These are phyloP conservation scores for Cyberlindnera meyerae DNA, from an alignment of 805 yeast genomes.

Conservation along the genomic window DNA sequence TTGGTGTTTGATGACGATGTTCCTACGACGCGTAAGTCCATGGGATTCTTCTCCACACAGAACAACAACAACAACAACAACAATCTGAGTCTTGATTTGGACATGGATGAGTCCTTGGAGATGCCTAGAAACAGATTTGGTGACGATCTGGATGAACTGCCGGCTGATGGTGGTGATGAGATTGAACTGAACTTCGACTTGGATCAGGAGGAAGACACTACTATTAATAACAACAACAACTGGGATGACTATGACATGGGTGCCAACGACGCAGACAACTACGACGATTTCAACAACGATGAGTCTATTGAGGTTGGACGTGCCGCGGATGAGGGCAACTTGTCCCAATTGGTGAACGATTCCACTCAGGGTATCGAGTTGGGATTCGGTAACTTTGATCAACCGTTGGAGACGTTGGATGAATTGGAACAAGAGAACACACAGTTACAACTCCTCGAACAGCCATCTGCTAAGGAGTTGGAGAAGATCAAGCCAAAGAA, in stretches of 20 bases:
- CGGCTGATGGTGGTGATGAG: constrained; percentile 42
- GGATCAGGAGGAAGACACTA: constrained; percentile 17
- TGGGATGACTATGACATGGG: constrained; percentile 4
- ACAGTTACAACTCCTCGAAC: constrained; percentile 4
- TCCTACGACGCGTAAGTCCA: constrained; percentile 13
- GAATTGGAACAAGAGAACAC: constrained; percentile 12
- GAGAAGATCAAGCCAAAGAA: too few species aligned
- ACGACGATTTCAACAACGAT: constrained; percentile 25
- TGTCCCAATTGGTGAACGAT: constrained; percentile 16
- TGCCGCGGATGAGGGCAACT: constrained; percentile 15
- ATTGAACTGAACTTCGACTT: constrained; percentile 47
- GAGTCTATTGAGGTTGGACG: constrained; percentile 30
- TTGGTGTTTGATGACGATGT: constrained; percentile 30
- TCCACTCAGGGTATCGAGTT: constrained; percentile 13
- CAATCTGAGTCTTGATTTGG: too few species aligned
- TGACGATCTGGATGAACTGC: constrained; percentile 26
- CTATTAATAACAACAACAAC: constrained; percentile 1
- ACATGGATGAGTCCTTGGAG: constrained; percentile 58
- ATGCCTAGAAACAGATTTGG: constrained; percentile 47
- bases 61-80: constrained; percentile 4
- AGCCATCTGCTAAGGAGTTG: constrained; percentile 6
- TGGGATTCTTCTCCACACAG: constrained; percentile 16
- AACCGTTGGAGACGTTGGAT: constrained; percentile 18
- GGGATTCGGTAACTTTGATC: constrained; percentile 13
- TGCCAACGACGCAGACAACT: constrained; percentile 16